These are phyloP conservation scores for Penicillium expansum DNA, from an alignment of 2,329 filamentous ascomycete genomes.

Conservation along the genomic window DNA sequence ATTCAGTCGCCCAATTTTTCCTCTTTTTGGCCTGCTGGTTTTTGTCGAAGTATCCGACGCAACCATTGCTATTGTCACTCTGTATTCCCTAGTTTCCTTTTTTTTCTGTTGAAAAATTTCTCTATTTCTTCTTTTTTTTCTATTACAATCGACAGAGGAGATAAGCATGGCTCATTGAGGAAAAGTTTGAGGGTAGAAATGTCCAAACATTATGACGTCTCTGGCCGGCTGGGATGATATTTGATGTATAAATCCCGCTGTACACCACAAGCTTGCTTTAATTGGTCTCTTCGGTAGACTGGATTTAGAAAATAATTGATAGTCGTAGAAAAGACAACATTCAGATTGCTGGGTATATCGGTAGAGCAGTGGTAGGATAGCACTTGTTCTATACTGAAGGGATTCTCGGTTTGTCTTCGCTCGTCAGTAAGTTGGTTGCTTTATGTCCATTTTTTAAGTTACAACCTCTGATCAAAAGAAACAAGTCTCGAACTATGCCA, in stretches of 20 bases:
- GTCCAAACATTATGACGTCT: not conserved
- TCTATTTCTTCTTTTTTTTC: not conserved
- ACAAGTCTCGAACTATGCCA: not conserved
- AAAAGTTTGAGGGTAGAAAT: not conserved
- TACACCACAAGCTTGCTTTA: conserved; percentile 1
- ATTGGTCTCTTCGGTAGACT: not conserved
- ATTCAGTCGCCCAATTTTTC: not conserved
- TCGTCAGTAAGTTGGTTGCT: not conserved
- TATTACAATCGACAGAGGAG: not conserved
- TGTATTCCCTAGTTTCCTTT: not conserved
- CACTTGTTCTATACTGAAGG: not conserved
- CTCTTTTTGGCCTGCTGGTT: not conserved
- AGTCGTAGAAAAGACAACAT: not conserved
- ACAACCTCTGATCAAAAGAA: not conserved
- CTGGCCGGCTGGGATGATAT: not conserved
- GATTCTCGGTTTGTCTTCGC: too few relatives aligned
- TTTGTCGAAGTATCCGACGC: not conserved
- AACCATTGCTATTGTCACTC: not conserved
- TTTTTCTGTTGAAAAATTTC: not conserved
- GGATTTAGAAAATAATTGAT: not conserved
- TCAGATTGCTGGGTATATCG: not conserved
- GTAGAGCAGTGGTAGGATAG: not conserved
- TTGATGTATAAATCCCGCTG: conserved; percentile 3
- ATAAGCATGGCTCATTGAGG: not conserved
- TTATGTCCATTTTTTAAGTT: not conserved